Conservation (phyloP, 2,329 filamentous ascomycete species). For the Colletotrichum sp. region DNA sequence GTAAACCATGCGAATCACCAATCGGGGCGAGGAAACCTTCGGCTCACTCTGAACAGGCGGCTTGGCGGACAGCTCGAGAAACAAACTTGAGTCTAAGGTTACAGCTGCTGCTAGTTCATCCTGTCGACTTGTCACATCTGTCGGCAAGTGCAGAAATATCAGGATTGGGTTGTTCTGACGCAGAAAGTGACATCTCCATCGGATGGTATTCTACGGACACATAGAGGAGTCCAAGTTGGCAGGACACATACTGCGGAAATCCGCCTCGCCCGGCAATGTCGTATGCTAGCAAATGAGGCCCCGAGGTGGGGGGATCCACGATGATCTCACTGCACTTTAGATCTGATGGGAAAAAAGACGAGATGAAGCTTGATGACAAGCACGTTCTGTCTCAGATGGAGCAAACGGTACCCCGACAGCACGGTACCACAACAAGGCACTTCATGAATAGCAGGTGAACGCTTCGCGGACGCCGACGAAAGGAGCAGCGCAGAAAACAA, state of each 20-base stretch:
- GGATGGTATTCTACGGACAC: background rate
- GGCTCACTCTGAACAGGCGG: background rate
- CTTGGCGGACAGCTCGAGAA: background rate
- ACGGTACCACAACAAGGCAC: background rate
- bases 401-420: background rate
- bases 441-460: background rate
- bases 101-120: background rate
- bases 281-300: background rate
- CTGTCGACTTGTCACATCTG: background rate
- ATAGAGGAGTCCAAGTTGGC: background rate
- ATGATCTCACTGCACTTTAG: slow-evolving; percentile 3
- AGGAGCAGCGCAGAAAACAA: background rate
- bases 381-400: background rate
- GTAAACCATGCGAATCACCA: background rate
- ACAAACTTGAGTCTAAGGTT: background rate
- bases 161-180: background rate
- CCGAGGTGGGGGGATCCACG: background rate
- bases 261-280: background rate
- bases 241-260: background rate
- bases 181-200: background rate
- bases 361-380: background rate
- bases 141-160: background rate
- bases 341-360: background rate
- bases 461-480: background rate
- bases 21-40: background rate